phyloP scores from a whole-genome alignment of 2,329 filamentous ascomycete species.

The Trichocomaceae sp. region DNA sequence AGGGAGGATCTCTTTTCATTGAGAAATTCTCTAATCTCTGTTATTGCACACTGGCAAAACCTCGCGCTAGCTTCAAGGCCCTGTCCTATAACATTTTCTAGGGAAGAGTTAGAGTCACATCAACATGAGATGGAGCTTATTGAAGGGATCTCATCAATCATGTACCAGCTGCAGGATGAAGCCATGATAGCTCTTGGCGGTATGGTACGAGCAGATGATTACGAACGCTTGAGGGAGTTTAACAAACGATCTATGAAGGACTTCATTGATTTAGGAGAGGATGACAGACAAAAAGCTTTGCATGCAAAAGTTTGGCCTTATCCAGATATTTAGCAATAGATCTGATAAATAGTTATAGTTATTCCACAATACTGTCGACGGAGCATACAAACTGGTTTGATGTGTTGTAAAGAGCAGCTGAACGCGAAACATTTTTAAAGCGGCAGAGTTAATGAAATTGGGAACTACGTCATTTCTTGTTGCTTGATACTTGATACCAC shows the following conservation, averaged over 20 bases:
- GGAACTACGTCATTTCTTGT: too few species aligned
- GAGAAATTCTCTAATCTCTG: constrained; percentile 15
- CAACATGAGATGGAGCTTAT: constrained; percentile 15
- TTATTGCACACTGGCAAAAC: constrained; percentile 15
- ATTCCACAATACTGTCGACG: too few species aligned
- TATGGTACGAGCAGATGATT: constrained; percentile 16
- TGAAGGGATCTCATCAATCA: constrained; percentile 14
- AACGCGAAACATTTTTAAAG: too few species aligned
- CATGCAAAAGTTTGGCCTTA: constrained; percentile 18
- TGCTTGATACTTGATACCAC: too few species aligned
- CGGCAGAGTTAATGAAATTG: constrained; percentile 34
- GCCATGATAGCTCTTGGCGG: constrained; percentile 17
- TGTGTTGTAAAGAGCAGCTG: constrained; percentile 31
- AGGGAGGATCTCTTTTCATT: constrained; percentile 18
- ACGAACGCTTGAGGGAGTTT: constrained; percentile 14
- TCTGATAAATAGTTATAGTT: constrained; percentile 28
- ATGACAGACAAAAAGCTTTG: constrained; percentile 13
- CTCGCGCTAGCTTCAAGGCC: neutral
- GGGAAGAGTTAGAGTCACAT: constrained; percentile 14
- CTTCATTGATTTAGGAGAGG: constrained; percentile 15
- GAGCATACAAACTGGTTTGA: too few species aligned
- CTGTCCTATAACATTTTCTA: constrained; percentile 14
- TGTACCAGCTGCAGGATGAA: constrained; percentile 16
- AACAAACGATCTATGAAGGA: constrained; percentile 14
- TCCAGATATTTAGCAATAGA: constrained; percentile 30